Evolutionary conservation across 1,139 yeast genomes (phyloP).

Genomic region (Saccharomyces pastorianus): DNA sequence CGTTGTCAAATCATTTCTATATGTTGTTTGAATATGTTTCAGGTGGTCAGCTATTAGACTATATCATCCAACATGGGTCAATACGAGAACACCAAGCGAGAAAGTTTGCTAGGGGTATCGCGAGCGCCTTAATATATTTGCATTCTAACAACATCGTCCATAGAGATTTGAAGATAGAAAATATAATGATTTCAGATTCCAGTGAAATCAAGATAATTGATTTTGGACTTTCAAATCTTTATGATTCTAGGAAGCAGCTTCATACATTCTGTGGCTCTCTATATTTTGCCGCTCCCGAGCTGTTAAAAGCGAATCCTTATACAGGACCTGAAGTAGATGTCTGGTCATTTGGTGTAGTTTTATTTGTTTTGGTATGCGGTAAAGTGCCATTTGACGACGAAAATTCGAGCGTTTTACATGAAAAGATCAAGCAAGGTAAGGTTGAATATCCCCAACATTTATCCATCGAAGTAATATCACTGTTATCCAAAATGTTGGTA

Average conservation of each 20-base stretch:
- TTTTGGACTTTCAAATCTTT: constrained; percentile 86
- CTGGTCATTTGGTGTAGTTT: constrained; percentile 95
- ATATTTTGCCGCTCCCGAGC: constrained; percentile 96
- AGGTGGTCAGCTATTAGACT: constrained; percentile 96
- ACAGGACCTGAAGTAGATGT: constrained; percentile 95
- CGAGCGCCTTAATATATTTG: constrained; percentile 85
- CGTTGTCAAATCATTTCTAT: constrained; percentile 92
- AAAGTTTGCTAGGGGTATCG: constrained; percentile 90
- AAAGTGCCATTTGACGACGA: constrained; percentile 98
- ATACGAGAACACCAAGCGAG: constrained; percentile 86
- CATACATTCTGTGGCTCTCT: constrained; percentile 94
- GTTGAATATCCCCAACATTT: constrained; percentile 83
- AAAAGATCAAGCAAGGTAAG: constrained; percentile 82
- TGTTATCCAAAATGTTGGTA: constrained; percentile 79
- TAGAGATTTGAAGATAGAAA: constrained; percentile 91
- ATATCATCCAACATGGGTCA: constrained; percentile 91
- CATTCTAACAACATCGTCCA: constrained; percentile 92
- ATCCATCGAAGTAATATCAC: constrained; percentile 68
- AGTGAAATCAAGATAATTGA: constrained; percentile 94
- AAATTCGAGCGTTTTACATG: constrained; percentile 82
- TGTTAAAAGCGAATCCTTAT: constrained; percentile 83
- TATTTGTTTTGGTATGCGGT: constrained; percentile 90
- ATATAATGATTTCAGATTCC: constrained; percentile 82
- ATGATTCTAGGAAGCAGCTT: constrained; percentile 58
- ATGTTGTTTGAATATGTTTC: constrained; percentile 93